Evolutionary conservation across 116 monocot genomes (phyloP), one percentile per base, ranked within the genome.

Genomic region (Zostera marina): DNA sequence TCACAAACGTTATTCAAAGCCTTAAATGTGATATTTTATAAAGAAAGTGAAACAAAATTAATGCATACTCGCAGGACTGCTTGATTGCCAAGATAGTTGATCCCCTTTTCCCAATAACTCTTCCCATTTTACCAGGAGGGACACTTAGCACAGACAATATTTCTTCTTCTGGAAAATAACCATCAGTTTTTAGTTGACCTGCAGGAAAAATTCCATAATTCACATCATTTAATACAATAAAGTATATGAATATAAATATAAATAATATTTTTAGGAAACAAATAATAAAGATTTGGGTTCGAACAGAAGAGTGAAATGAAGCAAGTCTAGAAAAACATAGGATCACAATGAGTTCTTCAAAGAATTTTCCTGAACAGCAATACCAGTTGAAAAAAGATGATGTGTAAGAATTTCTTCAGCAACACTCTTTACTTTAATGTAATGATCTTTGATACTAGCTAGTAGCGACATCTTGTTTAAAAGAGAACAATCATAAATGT

Each of bases 111-210:
- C 94, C 94, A 72, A 94, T 94, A 44, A 94, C 69, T 41, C 74
- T 71, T 56, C 88, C 94, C 94, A 94, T 88, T 71, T 85, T 79
- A 43, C 94, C 94, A 64, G 79, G 73, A 61, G 88, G 94, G 62
- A 94, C 77, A 73, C 77, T 55, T 39, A 94, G 64, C 13, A 88
- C 81, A 41, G 94, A 94, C 7, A 94, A 70, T 60, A 94, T 88
- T 63, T 94, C 94, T 44, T 63, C 71, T 41, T 82, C 75, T 45
- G 74, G 75, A 59, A 19, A 52, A 71, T 62, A 66, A 41, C 67
- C 85, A 66, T 77, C 85, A 38, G 75, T 56, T 46, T 55, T 71
- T 44, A 87, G 63, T 20, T 45, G 72, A 59, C 76, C 92, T 92
- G 78, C 24, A 72, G 43, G 10, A 41, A 41, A 41, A 41, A 43